Evolutionary conservation across 768 basidiomycete genomes (phyloP).

Genomic region (Tricholoma furcatifolium): DNA sequence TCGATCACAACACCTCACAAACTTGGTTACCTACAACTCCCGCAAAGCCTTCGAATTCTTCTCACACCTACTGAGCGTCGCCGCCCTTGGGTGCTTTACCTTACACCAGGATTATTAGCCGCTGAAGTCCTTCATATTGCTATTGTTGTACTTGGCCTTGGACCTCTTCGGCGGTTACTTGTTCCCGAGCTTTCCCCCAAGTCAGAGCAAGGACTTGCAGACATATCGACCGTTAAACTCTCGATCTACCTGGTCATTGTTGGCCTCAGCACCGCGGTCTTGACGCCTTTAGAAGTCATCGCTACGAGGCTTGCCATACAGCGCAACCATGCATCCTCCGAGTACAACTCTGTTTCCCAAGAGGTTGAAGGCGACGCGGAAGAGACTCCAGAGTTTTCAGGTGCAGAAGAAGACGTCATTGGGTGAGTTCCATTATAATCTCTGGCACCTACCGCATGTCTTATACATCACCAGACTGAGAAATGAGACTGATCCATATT

Average conservation of each 20-base stretch:
- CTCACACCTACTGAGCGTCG: slow-evolving; percentile 81
- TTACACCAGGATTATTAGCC: slow-evolving; percentile 73
- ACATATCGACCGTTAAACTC: slow-evolving; percentile 50
- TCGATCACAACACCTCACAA: slow-evolving; percentile 83
- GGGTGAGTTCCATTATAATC: slow-evolving; percentile 46
- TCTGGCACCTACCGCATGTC: background rate
- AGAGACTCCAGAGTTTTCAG: slow-evolving; percentile 60
- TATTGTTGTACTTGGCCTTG: slow-evolving; percentile 46
- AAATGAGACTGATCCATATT: slow-evolving; percentile 77
- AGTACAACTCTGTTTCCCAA: slow-evolving; percentile 72
- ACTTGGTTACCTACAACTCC: slow-evolving; percentile 59
- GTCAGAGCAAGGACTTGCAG: slow-evolving; percentile 29
- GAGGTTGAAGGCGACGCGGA: slow-evolving; percentile 69
- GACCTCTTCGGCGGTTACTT: slow-evolving; percentile 45
- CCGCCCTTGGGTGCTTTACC: slow-evolving; percentile 76
- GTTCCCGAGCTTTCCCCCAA: slow-evolving; percentile 36
- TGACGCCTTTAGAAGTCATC: slow-evolving; percentile 81
- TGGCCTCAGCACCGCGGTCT: slow-evolving; percentile 51
- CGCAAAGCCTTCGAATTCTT: slow-evolving; percentile 63
- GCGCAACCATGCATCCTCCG: slow-evolving; percentile 75
- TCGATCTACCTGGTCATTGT: slow-evolving; percentile 58
- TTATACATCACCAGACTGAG: slow-evolving; percentile 49
- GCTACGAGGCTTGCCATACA: slow-evolving; percentile 78
- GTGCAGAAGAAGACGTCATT: slow-evolving; percentile 79
- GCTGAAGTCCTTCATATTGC: slow-evolving; percentile 50